Percentiles rank a stretch among this genome's conserved stretches.
Conservation (phyloP, 305 asterid species). For the Fraxinus sp. region DNA sequence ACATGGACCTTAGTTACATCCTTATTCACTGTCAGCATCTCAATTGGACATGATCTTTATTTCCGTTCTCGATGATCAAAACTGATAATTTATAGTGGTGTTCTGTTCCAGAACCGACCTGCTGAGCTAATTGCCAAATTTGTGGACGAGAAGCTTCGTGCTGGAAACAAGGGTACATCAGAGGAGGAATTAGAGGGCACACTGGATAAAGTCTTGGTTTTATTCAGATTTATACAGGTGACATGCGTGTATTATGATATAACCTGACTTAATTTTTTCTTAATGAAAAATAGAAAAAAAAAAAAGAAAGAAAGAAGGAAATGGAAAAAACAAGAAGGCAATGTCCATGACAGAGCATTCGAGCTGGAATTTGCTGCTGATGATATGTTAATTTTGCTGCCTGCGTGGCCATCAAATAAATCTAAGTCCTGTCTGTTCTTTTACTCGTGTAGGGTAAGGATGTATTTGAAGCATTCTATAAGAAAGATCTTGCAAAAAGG, state of each 20-base stretch:
- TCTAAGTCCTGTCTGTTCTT: background rate
- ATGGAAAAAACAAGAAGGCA: background rate
- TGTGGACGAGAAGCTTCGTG: constrained; percentile 62
- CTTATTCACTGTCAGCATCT: background rate
- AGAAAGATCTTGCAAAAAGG: constrained; percentile 77
- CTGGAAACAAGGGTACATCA: constrained; percentile 53
- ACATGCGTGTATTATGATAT: background rate
- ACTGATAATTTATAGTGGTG: background rate
- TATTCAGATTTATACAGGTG: constrained; percentile 96
- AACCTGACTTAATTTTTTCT: constrained; percentile 22
- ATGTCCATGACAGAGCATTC: background rate
- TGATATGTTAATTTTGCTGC: background rate
- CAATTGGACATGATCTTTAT: background rate
- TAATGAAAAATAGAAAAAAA: background rate
- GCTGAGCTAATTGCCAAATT: constrained; percentile 68
- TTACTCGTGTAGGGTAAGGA: constrained; percentile 43
- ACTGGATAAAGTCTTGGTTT: constrained; percentile 67
- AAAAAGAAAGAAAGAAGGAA: background rate
- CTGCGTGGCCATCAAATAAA: background rate
- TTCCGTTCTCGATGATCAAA: background rate
- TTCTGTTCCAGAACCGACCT: constrained; percentile 67
- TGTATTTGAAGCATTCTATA: constrained; percentile 59
- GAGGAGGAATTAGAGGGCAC: constrained; percentile 61
- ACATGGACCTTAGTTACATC: background rate
- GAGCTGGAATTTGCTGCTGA: background rate